Conservation (phyloP, 805 yeast species). For the Candida loeiensis region DNA sequence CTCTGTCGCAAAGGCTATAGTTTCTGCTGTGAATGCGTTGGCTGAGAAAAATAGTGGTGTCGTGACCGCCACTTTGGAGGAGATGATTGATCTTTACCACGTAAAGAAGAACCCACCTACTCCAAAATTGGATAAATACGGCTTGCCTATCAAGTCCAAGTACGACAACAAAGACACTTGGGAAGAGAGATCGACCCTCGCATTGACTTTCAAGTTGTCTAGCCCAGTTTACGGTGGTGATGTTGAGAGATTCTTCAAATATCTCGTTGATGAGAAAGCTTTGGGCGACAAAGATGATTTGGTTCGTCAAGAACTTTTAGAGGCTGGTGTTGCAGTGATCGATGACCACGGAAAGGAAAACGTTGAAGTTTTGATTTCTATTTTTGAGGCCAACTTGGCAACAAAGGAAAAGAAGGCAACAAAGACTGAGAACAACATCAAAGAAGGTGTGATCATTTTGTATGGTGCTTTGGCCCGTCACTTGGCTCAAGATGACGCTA, state of each 20-base stretch:
- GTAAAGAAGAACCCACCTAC: slow-evolving; percentile 68
- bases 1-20: slow-evolving; percentile 68
- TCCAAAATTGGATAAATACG: slow-evolving; percentile 75
- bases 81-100: slow-evolving; percentile 53
- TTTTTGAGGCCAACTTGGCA: slow-evolving; percentile 69
- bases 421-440: slow-evolving; percentile 55
- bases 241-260: slow-evolving; percentile 55
- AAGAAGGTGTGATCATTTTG: slow-evolving; percentile 77
- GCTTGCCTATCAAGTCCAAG: slow-evolving; percentile 64
- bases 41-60: slow-evolving; percentile 19
- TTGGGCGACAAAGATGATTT: slow-evolving; percentile 69
- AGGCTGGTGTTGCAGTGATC: slow-evolving; percentile 79
- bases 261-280: slow-evolving; percentile 60
- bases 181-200: slow-evolving; percentile 83
- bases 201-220: slow-evolving; percentile 58
- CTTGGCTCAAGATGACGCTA: slow-evolving; percentile 59
- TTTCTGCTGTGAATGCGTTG: slow-evolving; percentile 47
- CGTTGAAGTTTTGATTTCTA: slow-evolving; percentile 73
- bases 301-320: slow-evolving; percentile 80
- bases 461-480: slow-evolving; percentile 93
- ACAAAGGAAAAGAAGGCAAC: slow-evolving; percentile 43
- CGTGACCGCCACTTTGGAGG: slow-evolving; percentile 34
- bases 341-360: slow-evolving; percentile 58
- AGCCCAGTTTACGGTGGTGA: slow-evolving; percentile 46
- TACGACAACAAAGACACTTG: slow-evolving; percentile 68